Percentiles rank a stretch among this genome's conserved stretches.
These are phyloP conservation scores for Blastomyces percursus DNA, from an alignment of 2,329 filamentous ascomycete genomes.

Conservation along the genomic window DNA sequence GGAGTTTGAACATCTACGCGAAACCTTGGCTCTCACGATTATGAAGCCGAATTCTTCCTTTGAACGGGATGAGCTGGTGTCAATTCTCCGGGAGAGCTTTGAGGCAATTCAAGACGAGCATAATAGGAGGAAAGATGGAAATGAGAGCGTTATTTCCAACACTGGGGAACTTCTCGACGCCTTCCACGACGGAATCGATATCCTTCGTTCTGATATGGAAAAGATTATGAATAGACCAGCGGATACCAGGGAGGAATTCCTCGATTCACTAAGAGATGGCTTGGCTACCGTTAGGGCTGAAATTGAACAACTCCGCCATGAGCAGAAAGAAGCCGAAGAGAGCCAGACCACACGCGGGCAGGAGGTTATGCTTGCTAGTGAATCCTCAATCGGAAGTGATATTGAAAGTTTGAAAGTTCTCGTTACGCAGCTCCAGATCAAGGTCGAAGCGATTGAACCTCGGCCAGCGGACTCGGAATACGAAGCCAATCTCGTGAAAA, in stretches of 20 bases:
- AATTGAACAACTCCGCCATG: slow-evolving; percentile 64
- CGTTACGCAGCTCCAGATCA: slow-evolving; percentile 69
- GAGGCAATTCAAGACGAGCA: slow-evolving; percentile 41
- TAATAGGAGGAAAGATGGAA: slow-evolving; percentile 42
- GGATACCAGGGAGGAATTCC: slow-evolving; percentile 78
- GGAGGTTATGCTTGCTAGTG: slow-evolving; percentile 48
- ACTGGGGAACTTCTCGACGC: slow-evolving; percentile 51
- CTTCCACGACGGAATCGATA: slow-evolving; percentile 60
- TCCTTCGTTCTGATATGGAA: slow-evolving; percentile 61
- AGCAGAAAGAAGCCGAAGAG: slow-evolving; percentile 39
- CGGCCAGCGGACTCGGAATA: slow-evolving; percentile 31
- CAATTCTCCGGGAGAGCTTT: slow-evolving; percentile 34
- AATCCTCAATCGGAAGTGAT: slow-evolving; percentile 50
- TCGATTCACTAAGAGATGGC: slow-evolving; percentile 77
- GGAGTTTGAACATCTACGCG: slow-evolving; percentile 52
- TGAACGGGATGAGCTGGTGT: slow-evolving; percentile 57
- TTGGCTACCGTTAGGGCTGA: slow-evolving; percentile 65
- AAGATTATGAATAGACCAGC: slow-evolving; percentile 66
- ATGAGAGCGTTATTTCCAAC: slow-evolving; percentile 42
- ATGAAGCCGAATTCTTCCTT: slow-evolving; percentile 35
- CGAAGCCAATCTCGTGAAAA: slow-evolving; percentile 35
- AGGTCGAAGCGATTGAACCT: slow-evolving; percentile 67
- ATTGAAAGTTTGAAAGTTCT: slow-evolving; percentile 78
- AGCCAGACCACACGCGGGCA: slow-evolving; percentile 41
- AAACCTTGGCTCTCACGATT: slow-evolving; percentile 44